These are phyloP conservation scores for Tuber borchii DNA, from an alignment of 495 filamentous ascomycete genomes.

Conservation along the genomic window DNA sequence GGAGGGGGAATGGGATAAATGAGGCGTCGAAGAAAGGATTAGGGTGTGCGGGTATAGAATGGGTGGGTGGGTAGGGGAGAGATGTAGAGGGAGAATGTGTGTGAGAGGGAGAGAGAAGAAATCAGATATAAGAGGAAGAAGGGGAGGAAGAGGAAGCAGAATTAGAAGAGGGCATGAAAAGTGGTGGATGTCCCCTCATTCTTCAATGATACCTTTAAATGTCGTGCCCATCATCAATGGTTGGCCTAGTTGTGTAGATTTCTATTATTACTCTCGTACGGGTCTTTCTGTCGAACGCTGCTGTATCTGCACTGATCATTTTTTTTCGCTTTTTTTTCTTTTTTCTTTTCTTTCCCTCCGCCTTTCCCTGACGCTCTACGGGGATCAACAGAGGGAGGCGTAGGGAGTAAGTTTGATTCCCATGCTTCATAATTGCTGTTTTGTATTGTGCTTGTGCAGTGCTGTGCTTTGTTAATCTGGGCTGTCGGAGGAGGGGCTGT, in stretches of 20 bases:
- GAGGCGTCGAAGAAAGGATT: constrained; percentile 14
- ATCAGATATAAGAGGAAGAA: neutral
- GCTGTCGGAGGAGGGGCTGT: neutral
- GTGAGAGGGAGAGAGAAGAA: neutral
- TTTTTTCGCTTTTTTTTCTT: neutral
- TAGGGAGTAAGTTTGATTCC: neutral
- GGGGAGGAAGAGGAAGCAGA: neutral
- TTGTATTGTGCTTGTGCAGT: neutral
- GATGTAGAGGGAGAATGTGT: neutral
- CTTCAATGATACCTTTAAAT: neutral
- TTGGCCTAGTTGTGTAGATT: neutral
- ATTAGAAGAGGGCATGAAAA: neutral
- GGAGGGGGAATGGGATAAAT: constrained; percentile 1
- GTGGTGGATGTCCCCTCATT: neutral
- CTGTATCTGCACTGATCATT: neutral
- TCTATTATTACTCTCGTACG: neutral
- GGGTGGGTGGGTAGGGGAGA: neutral
- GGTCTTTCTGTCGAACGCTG: neutral
- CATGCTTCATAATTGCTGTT: neutral
- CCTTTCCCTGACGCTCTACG: neutral
- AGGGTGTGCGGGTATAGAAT: neutral
- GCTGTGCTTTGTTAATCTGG: neutral
- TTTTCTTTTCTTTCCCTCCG: neutral
- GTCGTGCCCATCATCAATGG: neutral
- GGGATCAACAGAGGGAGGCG: neutral